Percentiles rank a stretch among this genome's conserved stretches.
Conservation (phyloP, 108 stramenopile genomes). For the Hondaea fermentalgiana region DNA sequence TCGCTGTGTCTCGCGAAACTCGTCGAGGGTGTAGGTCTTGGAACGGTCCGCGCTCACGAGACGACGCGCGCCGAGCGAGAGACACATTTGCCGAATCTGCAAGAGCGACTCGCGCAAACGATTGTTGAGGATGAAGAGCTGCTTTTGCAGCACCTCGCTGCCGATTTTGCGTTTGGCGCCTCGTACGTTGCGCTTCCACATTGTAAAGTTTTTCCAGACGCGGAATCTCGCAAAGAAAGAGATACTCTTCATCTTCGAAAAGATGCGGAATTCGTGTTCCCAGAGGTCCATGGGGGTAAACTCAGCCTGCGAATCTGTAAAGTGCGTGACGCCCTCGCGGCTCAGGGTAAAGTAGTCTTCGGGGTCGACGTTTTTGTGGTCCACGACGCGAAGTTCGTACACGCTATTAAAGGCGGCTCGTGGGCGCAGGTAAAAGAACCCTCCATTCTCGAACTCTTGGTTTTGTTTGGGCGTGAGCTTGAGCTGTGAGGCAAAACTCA, state of each 20-base stretch:
- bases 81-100: conserved; percentile 34
- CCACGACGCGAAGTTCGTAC: conserved; percentile 13
- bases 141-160: neutral
- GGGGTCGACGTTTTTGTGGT: neutral
- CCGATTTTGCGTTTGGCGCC: conserved; percentile 33
- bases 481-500: neutral
- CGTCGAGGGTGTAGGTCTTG: conserved; percentile 37
- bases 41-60: conserved; percentile 26
- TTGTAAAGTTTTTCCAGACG: conserved; percentile 50
- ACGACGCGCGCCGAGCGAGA: conserved; percentile 23
- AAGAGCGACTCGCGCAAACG: conserved; percentile 39
- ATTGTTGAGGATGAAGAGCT: conserved; percentile 44
- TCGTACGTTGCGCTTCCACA: conserved; percentile 40
- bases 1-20: conserved; percentile 40
- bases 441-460: neutral
- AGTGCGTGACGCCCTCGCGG: conserved; percentile 40
- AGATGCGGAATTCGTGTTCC: conserved; percentile 50
- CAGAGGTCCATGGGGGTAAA: conserved; percentile 54
- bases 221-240: conserved; percentile 44
- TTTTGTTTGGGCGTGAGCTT: neutral
- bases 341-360: conserved; percentile 20
- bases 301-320: conserved; percentile 28
- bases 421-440: neutral
- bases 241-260: conserved; percentile 38
- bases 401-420: conserved; percentile 8